Percentiles rank a stretch among this genome's conserved stretches.
phyloP scores from a whole-genome alignment of 768 basidiomycete genomes.

The Artomyces pyxidatus region DNA sequence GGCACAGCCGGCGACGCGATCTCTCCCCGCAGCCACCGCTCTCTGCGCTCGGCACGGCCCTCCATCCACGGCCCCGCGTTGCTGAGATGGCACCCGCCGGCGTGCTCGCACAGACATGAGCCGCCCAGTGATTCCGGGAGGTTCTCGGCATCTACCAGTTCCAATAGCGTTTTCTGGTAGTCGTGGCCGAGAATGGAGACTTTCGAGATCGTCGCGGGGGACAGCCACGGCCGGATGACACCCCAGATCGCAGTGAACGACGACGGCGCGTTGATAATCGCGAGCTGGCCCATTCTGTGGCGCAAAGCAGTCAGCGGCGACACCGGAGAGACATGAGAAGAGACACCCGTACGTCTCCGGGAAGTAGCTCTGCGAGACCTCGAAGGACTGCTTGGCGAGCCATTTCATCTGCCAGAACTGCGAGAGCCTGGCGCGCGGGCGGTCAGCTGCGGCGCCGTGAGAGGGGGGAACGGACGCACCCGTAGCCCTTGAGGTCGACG shows the following conservation, averaged over 20 bases:
- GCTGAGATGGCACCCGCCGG: slow-evolving; percentile 52
- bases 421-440: slow-evolving; percentile 32
- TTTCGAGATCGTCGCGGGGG: slow-evolving; percentile 64
- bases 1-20: slow-evolving; percentile 4
- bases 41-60: slow-evolving; percentile 27
- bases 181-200: slow-evolving; percentile 57
- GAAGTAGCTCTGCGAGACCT: slow-evolving; percentile 72
- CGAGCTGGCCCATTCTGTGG: slow-evolving; percentile 62
- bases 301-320: not conserved
- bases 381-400: slow-evolving; percentile 54
- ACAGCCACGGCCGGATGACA: slow-evolving; percentile 61
- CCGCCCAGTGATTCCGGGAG: slow-evolving; percentile 58
- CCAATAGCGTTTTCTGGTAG: slow-evolving; percentile 48
- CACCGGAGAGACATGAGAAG: not conserved
- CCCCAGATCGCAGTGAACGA: slow-evolving; percentile 71
- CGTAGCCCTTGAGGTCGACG: slow-evolving; percentile 64
- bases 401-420: slow-evolving; percentile 75
- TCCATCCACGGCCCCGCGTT: slow-evolving; percentile 69
- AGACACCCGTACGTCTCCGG: slow-evolving; percentile 56
- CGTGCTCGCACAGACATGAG: slow-evolving; percentile 47
- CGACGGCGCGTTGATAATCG: slow-evolving; percentile 63
- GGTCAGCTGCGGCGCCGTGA: not conserved
- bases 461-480: slow-evolving; percentile 30
- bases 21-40: slow-evolving; percentile 24
- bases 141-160: slow-evolving; percentile 54